These are phyloP conservation scores for Reticulascus tulasneorum DNA, from an alignment of 2,329 filamentous ascomycete species.

Conservation along the genomic window DNA sequence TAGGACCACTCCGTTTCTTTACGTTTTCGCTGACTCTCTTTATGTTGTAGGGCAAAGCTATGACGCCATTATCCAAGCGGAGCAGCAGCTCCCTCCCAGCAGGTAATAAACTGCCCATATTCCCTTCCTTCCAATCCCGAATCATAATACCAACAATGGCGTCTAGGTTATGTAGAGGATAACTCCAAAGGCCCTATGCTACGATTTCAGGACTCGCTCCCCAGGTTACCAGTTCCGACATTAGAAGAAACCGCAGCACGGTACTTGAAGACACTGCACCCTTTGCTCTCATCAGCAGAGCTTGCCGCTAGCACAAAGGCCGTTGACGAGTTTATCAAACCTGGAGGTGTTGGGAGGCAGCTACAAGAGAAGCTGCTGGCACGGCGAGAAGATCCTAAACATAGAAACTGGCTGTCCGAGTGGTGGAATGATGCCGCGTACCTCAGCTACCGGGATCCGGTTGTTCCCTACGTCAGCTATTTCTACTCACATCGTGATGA, in stretches of 20 bases:
- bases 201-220: constrained; percentile 81
- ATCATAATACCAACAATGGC: too few species aligned
- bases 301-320: constrained; percentile 73
- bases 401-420: constrained; percentile 92
- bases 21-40: not conserved
- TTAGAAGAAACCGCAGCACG: constrained; percentile 77
- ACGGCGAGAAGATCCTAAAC: constrained; percentile 71
- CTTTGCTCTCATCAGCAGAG: constrained; percentile 66
- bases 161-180: constrained; percentile 73
- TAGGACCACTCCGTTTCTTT: too few species aligned
- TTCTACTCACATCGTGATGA: constrained; percentile 99
- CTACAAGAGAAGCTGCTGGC: constrained; percentile 86
- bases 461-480: constrained; percentile 97
- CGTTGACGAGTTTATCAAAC: constrained; percentile 81
- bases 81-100: constrained; percentile 55
- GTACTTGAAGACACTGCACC: constrained; percentile 76
- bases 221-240: constrained; percentile 72
- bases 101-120: constrained; percentile 29
- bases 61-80: constrained; percentile 50
- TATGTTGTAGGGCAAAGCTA: constrained; percentile 30
- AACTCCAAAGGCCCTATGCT: constrained; percentile 75
- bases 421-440: constrained; percentile 99
- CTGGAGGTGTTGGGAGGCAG: constrained; percentile 76
- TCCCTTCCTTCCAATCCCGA: not conserved
- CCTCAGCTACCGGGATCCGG: constrained; percentile 87